phyloP scores from a whole-genome alignment of 2,329 filamentous ascomycete genomes.

The Phaeosphaeria sp. region DNA sequence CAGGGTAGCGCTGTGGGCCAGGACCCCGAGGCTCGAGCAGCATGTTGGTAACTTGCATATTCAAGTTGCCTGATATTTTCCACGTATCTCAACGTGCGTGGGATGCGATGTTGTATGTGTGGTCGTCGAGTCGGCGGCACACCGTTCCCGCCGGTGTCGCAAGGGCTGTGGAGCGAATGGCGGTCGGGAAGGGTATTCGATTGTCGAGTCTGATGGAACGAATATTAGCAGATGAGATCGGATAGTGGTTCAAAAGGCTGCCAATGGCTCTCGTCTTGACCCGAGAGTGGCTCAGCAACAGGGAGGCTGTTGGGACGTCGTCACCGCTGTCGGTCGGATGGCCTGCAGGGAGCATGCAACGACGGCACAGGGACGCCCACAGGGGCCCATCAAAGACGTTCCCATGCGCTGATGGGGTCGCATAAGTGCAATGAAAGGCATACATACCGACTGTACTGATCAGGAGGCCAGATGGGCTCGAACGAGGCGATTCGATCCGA shows the following conservation, averaged over 20 bases:
- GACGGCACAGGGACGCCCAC: conserved; percentile 27
- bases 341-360: conserved; percentile 38
- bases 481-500: conserved; percentile 37
- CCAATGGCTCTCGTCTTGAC: conserved; percentile 26
- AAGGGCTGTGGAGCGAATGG: conserved; percentile 41
- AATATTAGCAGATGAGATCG: conserved; percentile 31
- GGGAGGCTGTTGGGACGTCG: conserved; percentile 33
- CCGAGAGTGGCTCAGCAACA: conserved; percentile 22
- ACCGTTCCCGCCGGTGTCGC: conserved; percentile 51
- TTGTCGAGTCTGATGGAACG: conserved; percentile 25
- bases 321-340: conserved; percentile 41
- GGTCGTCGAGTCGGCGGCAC: conserved; percentile 27
- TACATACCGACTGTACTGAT: conserved; percentile 43
- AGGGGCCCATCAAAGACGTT: conserved; percentile 23
- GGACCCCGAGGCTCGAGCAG: conserved; percentile 33
- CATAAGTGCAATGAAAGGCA: conserved; percentile 35
- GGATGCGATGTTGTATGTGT: conserved; percentile 26
- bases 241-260: conserved; percentile 23
- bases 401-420: conserved; percentile 34
- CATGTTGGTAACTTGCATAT: conserved; percentile 43
- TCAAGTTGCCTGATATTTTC: conserved; percentile 15
- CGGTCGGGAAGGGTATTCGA: conserved; percentile 37
- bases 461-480: conserved; percentile 31
- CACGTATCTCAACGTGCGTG: conserved; percentile 22
- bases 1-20: conserved; percentile 34